Evolutionary conservation across 139 green algal species (phyloP).

Genomic region (Ostreobium quekettii): DNA sequence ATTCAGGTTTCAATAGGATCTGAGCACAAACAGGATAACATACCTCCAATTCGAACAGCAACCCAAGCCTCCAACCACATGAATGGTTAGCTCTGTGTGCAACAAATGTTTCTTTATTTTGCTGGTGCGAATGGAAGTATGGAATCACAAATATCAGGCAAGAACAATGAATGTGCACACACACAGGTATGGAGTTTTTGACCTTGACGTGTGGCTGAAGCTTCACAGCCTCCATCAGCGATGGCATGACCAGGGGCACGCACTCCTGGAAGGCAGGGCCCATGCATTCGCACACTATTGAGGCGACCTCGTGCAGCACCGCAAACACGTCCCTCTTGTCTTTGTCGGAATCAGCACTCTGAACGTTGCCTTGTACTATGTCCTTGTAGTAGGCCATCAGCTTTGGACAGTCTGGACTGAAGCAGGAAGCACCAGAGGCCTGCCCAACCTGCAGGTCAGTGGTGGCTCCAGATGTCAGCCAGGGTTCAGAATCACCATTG

Average conservation of each 20-base stretch:
- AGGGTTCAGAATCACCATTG: no score
- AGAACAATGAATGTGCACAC: no score
- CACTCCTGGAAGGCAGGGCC: not conserved
- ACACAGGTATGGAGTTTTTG: no score
- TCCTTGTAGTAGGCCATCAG: not conserved
- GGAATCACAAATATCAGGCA: no score
- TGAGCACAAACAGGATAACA: no score
- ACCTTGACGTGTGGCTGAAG: not conserved
- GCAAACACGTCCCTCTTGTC: not conserved
- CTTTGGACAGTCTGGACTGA: not conserved
- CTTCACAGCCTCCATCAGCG: not conserved
- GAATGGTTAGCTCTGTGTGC: no score
- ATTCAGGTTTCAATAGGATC: no score
- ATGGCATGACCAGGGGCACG: not conserved
- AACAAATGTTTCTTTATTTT: no score
- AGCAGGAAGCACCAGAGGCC: not conserved
- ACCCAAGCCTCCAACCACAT: no score
- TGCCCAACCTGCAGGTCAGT: not conserved
- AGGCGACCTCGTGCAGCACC: not conserved
- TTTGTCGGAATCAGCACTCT: not conserved
- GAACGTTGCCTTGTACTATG: not conserved
- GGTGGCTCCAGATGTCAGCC: no score
- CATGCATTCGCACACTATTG: not conserved
- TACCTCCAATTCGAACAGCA: no score
- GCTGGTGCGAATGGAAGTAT: no score